Evolutionary conservation across 768 basidiomycete genomes (phyloP).

Genomic region (Sporobolomyces roseus): DNA sequence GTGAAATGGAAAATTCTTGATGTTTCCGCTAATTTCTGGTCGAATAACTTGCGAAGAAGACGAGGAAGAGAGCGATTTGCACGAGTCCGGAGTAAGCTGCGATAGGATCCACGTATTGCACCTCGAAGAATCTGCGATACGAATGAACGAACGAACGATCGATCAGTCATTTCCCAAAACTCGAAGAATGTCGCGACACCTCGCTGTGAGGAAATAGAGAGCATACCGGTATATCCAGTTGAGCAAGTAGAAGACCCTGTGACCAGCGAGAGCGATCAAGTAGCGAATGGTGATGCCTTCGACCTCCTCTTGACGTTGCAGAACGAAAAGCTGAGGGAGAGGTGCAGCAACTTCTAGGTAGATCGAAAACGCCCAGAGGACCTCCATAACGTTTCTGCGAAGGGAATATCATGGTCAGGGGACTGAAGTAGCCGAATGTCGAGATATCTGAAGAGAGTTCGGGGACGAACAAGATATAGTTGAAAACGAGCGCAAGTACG

Average conservation of each 20-base stretch:
- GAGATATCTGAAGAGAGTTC: not conserved
- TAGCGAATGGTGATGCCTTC: too few species aligned
- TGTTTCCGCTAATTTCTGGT: too few species aligned
- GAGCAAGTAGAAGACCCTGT: too few species aligned
- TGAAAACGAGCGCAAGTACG: conserved; percentile 76
- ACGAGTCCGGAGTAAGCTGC: not conserved
- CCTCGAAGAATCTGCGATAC: not conserved
- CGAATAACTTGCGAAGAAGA: too few species aligned
- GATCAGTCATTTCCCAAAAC: too few species aligned
- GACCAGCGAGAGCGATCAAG: too few species aligned
- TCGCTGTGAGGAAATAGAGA: too few species aligned
- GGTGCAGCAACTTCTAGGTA: conserved; percentile 93
- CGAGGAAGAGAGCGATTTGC: not conserved
- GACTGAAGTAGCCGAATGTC: not conserved
- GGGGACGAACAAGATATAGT: conserved; percentile 62
- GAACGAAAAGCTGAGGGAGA: conserved; percentile 89
- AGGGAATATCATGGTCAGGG: not conserved
- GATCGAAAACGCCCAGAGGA: conserved; percentile 95
- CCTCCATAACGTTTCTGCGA: conserved; percentile 56
- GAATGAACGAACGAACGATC: too few species aligned
- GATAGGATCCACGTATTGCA: not conserved
- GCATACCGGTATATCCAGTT: too few species aligned
- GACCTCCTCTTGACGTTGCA: too few species aligned
- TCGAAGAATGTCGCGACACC: too few species aligned
- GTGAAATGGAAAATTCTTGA: too few species aligned